Percentiles rank a stretch among this genome's conserved stretches.
Evolutionary conservation across 2,329 filamentous ascomycete genomes (phyloP).

Genomic region (Pseudocercospora musae): DNA sequence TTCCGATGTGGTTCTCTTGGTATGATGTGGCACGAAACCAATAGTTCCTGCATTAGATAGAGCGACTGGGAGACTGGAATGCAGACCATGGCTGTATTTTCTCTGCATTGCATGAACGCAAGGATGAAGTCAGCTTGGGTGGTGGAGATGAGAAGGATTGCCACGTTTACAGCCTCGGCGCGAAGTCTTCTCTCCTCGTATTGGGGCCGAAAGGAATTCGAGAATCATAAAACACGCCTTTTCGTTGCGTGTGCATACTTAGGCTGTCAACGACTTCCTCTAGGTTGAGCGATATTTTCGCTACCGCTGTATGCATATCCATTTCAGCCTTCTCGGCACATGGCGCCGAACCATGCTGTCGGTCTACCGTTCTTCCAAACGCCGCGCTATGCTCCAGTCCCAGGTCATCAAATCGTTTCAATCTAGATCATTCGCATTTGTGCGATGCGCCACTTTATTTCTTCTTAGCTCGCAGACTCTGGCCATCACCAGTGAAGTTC

Average conservation of each 20-base stretch:
- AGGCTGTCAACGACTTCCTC: not conserved
- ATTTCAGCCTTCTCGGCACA: not conserved
- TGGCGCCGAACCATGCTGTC: not conserved
- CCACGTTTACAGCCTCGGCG: not conserved
- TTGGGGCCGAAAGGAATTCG: not conserved
- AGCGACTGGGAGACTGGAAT: not conserved
- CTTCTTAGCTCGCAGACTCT: constrained; percentile 79
- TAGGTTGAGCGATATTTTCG: not conserved
- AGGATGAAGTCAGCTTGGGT: constrained; percentile 1
- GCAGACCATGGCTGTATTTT: not conserved
- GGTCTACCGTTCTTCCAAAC: not conserved
- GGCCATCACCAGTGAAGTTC: constrained; percentile 63
- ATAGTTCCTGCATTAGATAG: constrained; percentile 1
- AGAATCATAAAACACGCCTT: not conserved
- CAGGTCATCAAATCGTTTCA: constrained; percentile 5
- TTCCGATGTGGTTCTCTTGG: not conserved
- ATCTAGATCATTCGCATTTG: not conserved
- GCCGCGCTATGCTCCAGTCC: not conserved
- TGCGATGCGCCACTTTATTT: not conserved
- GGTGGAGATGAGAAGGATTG: not conserved
- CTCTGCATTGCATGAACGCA: not conserved
- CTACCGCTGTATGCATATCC: not conserved
- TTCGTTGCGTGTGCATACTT: not conserved
- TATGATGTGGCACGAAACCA: not conserved
- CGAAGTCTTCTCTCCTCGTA: not conserved